Evolutionary conservation across 169 alveolate species (phyloP), one percentile per base, ranked within the genome.

Genomic region (Ichthyophthirius multifiliis): DNA sequence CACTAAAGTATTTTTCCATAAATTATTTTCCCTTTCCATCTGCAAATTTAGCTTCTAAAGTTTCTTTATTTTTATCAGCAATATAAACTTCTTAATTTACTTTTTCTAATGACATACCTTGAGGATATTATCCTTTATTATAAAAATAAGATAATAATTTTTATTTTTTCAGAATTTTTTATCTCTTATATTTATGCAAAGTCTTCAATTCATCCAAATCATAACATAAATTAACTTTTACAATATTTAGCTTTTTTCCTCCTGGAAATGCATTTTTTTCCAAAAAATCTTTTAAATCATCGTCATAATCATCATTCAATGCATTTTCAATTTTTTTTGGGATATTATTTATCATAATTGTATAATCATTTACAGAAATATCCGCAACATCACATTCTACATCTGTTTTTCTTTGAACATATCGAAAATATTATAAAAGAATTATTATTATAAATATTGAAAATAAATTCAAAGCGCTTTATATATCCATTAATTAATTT

Each of bases 1-100:
- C 77, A 7, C 64, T 16, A 35, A 67, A 67, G n/a, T 67, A 39
- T 67, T 67, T 16, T 67, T 37, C 41, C 62, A 67, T 67, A 6
- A 67, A 67, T 6, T 67, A 47, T 9, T 39, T 34, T 23, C 62
- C 77, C 41, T 67, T 12, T 0, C 63, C 48, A 12, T 37, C n/a
- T 16, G 16, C 12, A n/a, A 65, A 41, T 34, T 65, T 65, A n/a
- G 31, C 0, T 13, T 65, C 27, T 4, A 27, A n/a, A 13, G 16
- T 37, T 32, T 65, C 20, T 15, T 12, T 7, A 0, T 65, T 3
- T 30, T 62, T 62, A 16, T n/a, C 43, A 1, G 20, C 74, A 12
- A 13, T 16, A n/a, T 12, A 46, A n/a, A 46, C 35, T 5, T 46
- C 4, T 46, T 46, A 27, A 7, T 46, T 46, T 16, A 46, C 3